Base-by-base conservation (phyloP, 192 early-diverging fungal genomes). In the Backusella tarrabulga region DNA sequence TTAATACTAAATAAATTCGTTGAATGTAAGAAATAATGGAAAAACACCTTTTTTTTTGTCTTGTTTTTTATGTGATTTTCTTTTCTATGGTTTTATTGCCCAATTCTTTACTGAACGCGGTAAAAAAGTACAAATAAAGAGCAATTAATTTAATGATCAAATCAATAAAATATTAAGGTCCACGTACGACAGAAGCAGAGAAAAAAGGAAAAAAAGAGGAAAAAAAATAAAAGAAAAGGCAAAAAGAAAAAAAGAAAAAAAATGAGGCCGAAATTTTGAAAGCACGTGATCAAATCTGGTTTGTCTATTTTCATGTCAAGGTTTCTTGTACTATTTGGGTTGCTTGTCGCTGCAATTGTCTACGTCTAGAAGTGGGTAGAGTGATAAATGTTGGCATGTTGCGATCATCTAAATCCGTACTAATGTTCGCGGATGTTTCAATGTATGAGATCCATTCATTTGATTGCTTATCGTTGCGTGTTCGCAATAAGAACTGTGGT, bases 341-440 rank as follows among this genome's bases (percentile, higher is more conserved):
- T 34, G 15, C 14, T n/a, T 35, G 29, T 34, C 2, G 67, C 4
- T 68, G 67, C 4, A 44, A 44, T 36, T 21, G 38, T 41, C 83
- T 77, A 41, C 78, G 66, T 23, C 78, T 35, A 34, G 76, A 76
- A 7, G 83, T 40, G 19, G 83, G 76, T n/a, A 84, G 56, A 12
- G 85, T 86, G 54, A 84, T 80, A 68, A 88, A 86, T 34, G 76
- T 77, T 8, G 87, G 87, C 87, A 88, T 88, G 23, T 38, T 72
- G 5, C 87, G 69, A 4, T 78, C 73, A 44, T 88, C 87, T 35
- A 88, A 69, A 36, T 83, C 84, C 2, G 75, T 76, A 7, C 85
- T 83, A n/a, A 88, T 83, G 75, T 88, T 88, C 34, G 76, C 75
- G 0, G 87, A 84, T 4, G 87, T 81, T 69, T 88, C 85, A 35